Base-by-base conservation (phyloP, 805 yeast genomes). In the Saccharomycopsis sp. region DNA sequence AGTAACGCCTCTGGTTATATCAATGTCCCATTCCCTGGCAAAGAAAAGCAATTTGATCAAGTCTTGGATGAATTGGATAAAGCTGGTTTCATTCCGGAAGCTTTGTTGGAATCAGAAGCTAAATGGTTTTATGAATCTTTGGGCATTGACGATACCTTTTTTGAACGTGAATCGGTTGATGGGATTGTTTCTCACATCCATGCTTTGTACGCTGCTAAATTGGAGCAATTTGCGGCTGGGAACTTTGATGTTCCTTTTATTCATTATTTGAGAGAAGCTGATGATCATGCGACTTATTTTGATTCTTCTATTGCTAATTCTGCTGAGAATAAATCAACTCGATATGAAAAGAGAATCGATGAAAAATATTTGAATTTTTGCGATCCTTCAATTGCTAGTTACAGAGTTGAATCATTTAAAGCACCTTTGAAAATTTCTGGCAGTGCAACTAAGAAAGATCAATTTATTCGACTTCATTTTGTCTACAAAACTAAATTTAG, bases 141-240 rank as follows among this genome's bases (percentile, higher is more conserved):
- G 53, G 96, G 96, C 22, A 87, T 90, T 48, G 96, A 89, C 59
- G 96, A 88, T 59, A 81, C 86, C 24, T 90, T 85, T 64, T 89
- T 90, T 60, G 93, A 93, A 35, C 77, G 83, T 51, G 96, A 90
- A 59, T 68, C 85, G 4, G 83, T 89, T 11, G 77, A 74, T 43
- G 85, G 81, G 50, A 84, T 90, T 53, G 89, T 85, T 14, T 75
- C 81, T 44, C 88, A 89, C 58, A 85, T 90, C 55, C 84, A 84
- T 58, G 84, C 96, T 7, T 70, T 90, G 44, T 90, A 90, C 64
- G 85, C 96, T 27, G 89, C 97, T 46, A 93, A 93, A 61, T 75
- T 93, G 43, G 93, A 90, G 54, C 95, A 96, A 5, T 85, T 73
- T 59, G 83, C 93, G 3, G 66, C 74, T 51, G 72, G 80, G 40